Evolutionary conservation across 805 yeast species (phyloP), one percentile per base, ranked within the genome.

Genomic region (Candida railenensis): DNA sequence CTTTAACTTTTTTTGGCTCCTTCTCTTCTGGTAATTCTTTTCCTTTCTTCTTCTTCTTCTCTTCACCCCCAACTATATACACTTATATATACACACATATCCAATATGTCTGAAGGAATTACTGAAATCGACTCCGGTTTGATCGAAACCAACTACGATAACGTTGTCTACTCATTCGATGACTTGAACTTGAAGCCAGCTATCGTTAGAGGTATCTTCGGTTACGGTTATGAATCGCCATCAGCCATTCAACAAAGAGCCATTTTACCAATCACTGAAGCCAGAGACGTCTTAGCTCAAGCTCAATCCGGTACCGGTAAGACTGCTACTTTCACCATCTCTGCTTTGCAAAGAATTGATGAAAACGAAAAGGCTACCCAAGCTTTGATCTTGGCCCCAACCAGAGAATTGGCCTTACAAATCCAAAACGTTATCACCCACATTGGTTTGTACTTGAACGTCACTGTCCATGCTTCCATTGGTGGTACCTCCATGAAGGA

Each of bases 391-490:
- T 80, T 92, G 57, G 92, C 97, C 47, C 98, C 99, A 61, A 92
- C 99, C 57, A 86, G 99, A 77, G 99, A 92, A 78, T 81, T 94
- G 69, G 98, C 98, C 42, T 77, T 83, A 57, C 99, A 94, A 79
- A 94, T 94, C 67, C 96, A 89, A 74, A 88, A 85, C 67, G 99
- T 94, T 58, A 89, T 92, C 44, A 77, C 84, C 65, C 87, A 91
- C 57, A 80, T 94, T 58, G 97, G 98, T 55, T 82, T 83, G 70
- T 89, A 87, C 78, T 83, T 94, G 85, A 85, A 89, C 63, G 81
- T 92, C 51, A 82, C 85, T 54, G 91, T 94, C 61, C 97, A 94
- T 67, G 97, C 98, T 45, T 92, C 96, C 72, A 89, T 94, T 62
- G 99, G 99, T 71, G 99, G 99, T 68, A 92, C 96, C 52, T 81